phyloP scores from a whole-genome alignment of 306 rosid genomes.

The Vigna nakashimae region DNA sequence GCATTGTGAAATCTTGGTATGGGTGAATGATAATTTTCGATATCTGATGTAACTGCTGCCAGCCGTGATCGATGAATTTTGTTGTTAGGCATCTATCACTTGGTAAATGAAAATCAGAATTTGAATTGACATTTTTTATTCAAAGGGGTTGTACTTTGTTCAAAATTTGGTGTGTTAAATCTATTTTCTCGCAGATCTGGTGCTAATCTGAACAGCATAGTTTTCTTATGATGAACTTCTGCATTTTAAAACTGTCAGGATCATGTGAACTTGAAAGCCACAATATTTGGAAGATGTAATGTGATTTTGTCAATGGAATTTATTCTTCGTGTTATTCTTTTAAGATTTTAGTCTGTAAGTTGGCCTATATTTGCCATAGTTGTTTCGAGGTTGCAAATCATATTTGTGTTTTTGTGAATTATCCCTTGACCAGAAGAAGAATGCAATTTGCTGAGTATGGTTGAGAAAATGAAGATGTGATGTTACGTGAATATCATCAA shows the following conservation, averaged over 20 bases:
- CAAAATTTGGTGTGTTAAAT: constrained; percentile 12
- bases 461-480: constrained; percentile 9
- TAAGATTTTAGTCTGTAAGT: constrained; percentile 18
- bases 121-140: constrained; percentile 14
- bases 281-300: constrained; percentile 6
- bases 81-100: background rate
- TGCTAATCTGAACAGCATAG: background rate
- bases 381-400: constrained; percentile 8
- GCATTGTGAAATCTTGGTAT: constrained; percentile 15
- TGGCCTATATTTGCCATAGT: constrained; percentile 3
- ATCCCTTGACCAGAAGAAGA: background rate
- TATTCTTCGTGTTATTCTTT: background rate
- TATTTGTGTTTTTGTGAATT: background rate
- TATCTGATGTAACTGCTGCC: constrained; percentile 9
- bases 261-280: constrained; percentile 11
- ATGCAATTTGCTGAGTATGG: constrained; percentile 11
- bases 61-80: constrained; percentile 34
- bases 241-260: background rate
- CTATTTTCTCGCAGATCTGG: constrained; percentile 35
- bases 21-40: background rate
- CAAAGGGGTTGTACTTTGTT: constrained; percentile 1
- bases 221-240: constrained; percentile 15
- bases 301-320: constrained; percentile 12
- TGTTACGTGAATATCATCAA: background rate
- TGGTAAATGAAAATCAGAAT: constrained; percentile 1